These are phyloP conservation scores for Athelia psychrophila DNA, from an alignment of 1,284 basidiomycete species.

Conservation along the genomic window DNA sequence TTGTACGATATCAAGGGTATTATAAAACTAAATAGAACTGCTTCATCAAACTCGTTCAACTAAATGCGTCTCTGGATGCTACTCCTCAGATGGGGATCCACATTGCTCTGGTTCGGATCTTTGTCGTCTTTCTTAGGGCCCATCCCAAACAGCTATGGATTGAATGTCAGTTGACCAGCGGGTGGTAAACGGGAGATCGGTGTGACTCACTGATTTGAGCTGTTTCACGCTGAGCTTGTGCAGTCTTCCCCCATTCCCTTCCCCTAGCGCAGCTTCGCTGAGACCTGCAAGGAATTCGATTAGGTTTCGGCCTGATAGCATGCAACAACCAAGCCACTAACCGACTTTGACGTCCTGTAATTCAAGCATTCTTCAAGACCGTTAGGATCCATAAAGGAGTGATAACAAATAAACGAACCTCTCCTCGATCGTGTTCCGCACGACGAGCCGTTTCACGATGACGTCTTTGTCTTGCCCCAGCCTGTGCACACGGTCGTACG, in stretches of 20 bases:
- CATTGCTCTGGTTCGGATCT: neutral
- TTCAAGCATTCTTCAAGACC: slow-evolving; percentile 43
- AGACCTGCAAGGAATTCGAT: slow-evolving; percentile 34
- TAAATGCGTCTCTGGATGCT: too few relatives aligned
- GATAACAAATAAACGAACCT: slow-evolving; percentile 33
- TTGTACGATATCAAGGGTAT: too few relatives aligned
- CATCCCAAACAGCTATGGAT: slow-evolving; percentile 8
- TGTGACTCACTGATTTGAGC: slow-evolving; percentile 41
- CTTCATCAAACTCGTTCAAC: too few relatives aligned
- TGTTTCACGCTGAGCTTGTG: slow-evolving; percentile 63
- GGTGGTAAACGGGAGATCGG: neutral
- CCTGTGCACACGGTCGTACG: slow-evolving; percentile 68
- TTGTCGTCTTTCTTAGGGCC: slow-evolving; percentile 1
- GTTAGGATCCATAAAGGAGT: neutral
- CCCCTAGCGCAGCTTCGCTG: slow-evolving; percentile 64
- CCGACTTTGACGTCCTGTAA: slow-evolving; percentile 66
- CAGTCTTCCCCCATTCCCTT: slow-evolving; percentile 55
- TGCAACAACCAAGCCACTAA: slow-evolving; percentile 17
- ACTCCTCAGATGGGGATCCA: too few relatives aligned
- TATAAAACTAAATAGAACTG: too few relatives aligned
- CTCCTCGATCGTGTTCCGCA: slow-evolving; percentile 67
- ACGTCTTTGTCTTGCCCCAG: slow-evolving; percentile 71
- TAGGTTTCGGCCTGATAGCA: neutral
- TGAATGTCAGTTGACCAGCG: neutral
- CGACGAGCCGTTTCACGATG: slow-evolving; percentile 63